Conservation (phyloP, 116 monocot genomes). For the Posidonia oceanica region DNA sequence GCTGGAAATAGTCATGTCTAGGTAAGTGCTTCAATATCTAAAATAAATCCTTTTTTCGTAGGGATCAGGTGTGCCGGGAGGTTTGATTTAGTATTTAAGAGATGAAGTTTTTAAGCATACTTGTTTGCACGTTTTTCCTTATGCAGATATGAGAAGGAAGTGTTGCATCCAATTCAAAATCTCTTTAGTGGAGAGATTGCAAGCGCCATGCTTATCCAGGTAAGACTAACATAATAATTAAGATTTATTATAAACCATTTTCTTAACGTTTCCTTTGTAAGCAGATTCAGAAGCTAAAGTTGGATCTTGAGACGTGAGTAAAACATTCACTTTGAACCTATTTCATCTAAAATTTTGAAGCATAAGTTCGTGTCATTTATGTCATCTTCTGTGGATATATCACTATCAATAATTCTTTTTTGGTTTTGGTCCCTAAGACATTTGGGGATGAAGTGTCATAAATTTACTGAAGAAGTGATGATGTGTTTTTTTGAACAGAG, state of each 20-base stretch:
- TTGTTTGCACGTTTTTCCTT: background rate
- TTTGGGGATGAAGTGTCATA: background rate
- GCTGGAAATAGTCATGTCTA: conserved; percentile 89
- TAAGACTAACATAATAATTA: conserved; percentile 1
- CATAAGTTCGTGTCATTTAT: background rate
- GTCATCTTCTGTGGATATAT: background rate
- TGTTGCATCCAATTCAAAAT: conserved; percentile 89
- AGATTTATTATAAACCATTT: conserved; percentile 6
- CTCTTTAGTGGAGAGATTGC: conserved; percentile 85
- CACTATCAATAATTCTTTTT: no score
- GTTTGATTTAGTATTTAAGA: no score
- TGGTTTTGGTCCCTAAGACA: background rate
- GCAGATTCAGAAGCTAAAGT: conserved; percentile 97
- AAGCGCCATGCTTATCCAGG: conserved; percentile 95
- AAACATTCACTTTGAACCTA: background rate
- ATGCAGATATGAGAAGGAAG: conserved; percentile 92
- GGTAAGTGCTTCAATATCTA: conserved; percentile 24
- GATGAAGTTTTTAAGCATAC: no score
- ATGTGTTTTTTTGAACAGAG: conserved; percentile 29
- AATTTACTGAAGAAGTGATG: background rate
- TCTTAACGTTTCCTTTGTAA: conserved; percentile 13
- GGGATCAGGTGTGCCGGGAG: no score
- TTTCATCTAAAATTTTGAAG: background rate
- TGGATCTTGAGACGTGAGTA: conserved; percentile 95
- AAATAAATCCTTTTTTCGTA: background rate